Conservation (phyloP, 78 protist genomes). For the slime mould (Dictyostelium discoideum) region DNA sequence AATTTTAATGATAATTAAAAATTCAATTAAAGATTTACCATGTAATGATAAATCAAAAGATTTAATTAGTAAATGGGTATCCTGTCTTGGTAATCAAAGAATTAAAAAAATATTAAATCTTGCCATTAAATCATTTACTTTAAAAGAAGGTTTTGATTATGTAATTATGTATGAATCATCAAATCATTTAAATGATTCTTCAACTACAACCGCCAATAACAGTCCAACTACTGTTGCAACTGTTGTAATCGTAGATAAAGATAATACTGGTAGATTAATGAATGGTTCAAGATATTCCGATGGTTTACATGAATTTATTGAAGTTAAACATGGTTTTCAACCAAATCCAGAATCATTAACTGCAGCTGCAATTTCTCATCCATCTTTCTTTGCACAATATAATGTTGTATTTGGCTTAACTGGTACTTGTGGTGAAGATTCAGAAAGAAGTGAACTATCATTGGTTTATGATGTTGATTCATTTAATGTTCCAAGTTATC, state of each 20-base stretch:
- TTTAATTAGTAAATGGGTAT: neutral
- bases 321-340: conserved; percentile 37
- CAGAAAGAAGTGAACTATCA: conserved; percentile 15
- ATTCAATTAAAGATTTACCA: neutral
- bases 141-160: conserved; percentile 46
- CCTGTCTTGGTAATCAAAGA: neutral
- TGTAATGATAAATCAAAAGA: conserved; percentile 8
- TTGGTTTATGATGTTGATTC: conserved; percentile 15
- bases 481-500: conserved; percentile 43
- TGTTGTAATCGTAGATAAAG: conserved; percentile 48
- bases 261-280: conserved; percentile 44
- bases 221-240: neutral
- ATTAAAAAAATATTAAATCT: neutral
- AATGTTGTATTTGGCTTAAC: conserved; percentile 47
- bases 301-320: conserved; percentile 47
- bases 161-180: neutral
- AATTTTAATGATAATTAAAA: neutral
- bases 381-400: conserved; percentile 36
- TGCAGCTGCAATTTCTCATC: conserved; percentile 50
- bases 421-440: conserved; percentile 53
- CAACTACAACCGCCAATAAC: neutral
- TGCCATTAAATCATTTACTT: conserved; percentile 1
- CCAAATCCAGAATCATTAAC: conserved; percentile 17
- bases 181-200: neutral
- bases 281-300: conserved; percentile 28